Evolutionary conservation across 2,329 filamentous ascomycete species (phyloP).

Genomic region (Ophiostoma himal-ulmi): DNA sequence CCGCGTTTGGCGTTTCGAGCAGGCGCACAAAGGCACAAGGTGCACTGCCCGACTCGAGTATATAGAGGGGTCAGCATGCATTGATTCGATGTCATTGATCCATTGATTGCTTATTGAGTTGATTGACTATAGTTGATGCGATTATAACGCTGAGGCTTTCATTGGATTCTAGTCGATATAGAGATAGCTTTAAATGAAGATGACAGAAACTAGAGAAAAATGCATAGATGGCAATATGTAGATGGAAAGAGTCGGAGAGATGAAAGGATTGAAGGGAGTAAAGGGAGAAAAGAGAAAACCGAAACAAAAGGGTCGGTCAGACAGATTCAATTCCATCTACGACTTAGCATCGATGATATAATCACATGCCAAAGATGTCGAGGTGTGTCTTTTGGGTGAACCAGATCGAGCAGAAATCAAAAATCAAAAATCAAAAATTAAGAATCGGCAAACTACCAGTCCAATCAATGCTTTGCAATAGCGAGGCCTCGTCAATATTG

Average conservation of each 20-base stretch:
- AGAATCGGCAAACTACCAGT: background rate
- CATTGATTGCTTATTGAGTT: too few species aligned
- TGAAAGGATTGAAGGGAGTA: too few species aligned
- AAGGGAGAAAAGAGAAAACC: background rate
- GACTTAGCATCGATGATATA: background rate
- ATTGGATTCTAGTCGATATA: too few species aligned
- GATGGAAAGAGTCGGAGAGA: too few species aligned
- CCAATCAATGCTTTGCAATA: background rate
- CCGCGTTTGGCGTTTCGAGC: constrained; percentile 3
- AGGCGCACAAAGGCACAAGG: background rate
- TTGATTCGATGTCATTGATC: background rate
- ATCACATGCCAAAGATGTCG: background rate
- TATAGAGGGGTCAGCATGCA: background rate
- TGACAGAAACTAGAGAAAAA: too few species aligned
- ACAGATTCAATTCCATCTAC: background rate
- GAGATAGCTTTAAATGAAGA: too few species aligned
- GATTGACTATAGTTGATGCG: too few species aligned
- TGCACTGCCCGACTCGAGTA: background rate
- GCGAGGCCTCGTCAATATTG: background rate
- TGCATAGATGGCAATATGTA: too few species aligned
- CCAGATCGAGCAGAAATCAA: too few species aligned
- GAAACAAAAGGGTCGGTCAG: background rate
- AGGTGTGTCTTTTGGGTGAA: too few species aligned
- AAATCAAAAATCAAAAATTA: too few species aligned
- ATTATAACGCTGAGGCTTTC: too few species aligned